These are phyloP conservation scores for Yarrowia phangngaensis DNA, from an alignment of 805 yeast genomes.

Conservation along the genomic window DNA sequence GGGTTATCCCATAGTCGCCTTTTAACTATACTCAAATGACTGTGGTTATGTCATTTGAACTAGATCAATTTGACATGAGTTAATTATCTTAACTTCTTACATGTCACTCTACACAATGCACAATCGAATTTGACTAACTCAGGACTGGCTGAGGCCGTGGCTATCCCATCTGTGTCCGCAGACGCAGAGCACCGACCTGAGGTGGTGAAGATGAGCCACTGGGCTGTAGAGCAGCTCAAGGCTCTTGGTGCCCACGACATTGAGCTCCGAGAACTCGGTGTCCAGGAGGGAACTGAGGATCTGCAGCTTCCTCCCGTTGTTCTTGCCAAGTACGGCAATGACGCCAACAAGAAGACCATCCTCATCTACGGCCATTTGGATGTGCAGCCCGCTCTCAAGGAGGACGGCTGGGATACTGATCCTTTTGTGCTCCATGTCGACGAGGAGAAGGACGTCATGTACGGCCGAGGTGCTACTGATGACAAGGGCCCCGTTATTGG, in stretches of 20 bases:
- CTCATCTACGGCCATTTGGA: slow-evolving; percentile 96
- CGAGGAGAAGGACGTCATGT: slow-evolving; percentile 64
- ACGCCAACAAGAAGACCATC: slow-evolving; percentile 79
- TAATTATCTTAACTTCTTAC: background rate
- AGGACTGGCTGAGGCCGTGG: slow-evolving; percentile 77
- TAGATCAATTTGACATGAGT: no score
- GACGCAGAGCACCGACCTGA: slow-evolving; percentile 85
- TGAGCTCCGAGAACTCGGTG: slow-evolving; percentile 76
- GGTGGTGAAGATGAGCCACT: slow-evolving; percentile 86
- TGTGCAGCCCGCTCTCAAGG: slow-evolving; percentile 90
- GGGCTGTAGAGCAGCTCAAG: slow-evolving; percentile 64
- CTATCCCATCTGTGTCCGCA: slow-evolving; percentile 90
- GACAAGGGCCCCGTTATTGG: slow-evolving; percentile 98
- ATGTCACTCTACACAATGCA: slow-evolving; percentile 33
- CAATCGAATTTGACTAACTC: slow-evolving; percentile 39
- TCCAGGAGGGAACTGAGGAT: slow-evolving; percentile 65
- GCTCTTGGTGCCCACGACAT: slow-evolving; percentile 77
- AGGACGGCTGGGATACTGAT: slow-evolving; percentile 94
- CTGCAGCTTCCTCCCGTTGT: slow-evolving; percentile 90
- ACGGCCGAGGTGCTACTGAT: slow-evolving; percentile 94
- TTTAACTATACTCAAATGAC: no score
- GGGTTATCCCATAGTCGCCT: background rate
- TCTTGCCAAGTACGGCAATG: slow-evolving; percentile 80
- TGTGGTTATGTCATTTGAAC: no score
- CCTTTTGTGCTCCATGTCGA: slow-evolving; percentile 70